These are phyloP conservation scores for Cicer bijugum DNA, from an alignment of 306 rosid species.

Conservation along the genomic window DNA sequence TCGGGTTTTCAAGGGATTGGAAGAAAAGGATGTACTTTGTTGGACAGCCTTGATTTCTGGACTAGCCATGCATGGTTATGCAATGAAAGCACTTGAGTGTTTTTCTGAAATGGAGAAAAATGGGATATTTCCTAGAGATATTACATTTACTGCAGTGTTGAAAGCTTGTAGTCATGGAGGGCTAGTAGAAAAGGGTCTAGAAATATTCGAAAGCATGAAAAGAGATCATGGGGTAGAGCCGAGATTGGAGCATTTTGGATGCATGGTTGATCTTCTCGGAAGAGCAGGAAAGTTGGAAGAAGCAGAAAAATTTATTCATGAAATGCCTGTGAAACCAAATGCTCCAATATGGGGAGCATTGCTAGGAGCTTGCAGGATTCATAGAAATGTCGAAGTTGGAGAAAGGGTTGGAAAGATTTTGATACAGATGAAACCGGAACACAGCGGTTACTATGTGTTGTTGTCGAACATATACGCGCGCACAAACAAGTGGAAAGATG, in stretches of 20 bases:
- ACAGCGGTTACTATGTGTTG: constrained; percentile 57
- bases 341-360: constrained; percentile 59
- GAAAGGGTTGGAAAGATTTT: constrained; percentile 56
- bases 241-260: constrained; percentile 60
- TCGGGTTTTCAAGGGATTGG: constrained; percentile 44
- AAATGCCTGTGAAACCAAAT: constrained; percentile 57
- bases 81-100: constrained; percentile 47
- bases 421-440: constrained; percentile 56
- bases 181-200: constrained; percentile 44
- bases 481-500: constrained; percentile 55
- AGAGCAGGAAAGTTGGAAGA: constrained; percentile 54
- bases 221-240: constrained; percentile 45
- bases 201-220: constrained; percentile 52
- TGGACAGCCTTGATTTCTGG: constrained; percentile 60
- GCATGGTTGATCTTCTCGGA: constrained; percentile 58
- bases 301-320: constrained; percentile 55
- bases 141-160: constrained; percentile 56
- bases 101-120: constrained; percentile 46
- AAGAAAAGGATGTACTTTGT: constrained; percentile 46
- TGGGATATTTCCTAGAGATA: constrained; percentile 47
- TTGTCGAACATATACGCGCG: constrained; percentile 55
- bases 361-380: constrained; percentile 58
- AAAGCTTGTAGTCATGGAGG: constrained; percentile 56
- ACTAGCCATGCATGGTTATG: constrained; percentile 54
- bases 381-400: constrained; percentile 48